Evolutionary conservation across 257 asterid species (phyloP), one percentile per base, ranked within the genome.

Genomic region (Capsicum baccatum): DNA sequence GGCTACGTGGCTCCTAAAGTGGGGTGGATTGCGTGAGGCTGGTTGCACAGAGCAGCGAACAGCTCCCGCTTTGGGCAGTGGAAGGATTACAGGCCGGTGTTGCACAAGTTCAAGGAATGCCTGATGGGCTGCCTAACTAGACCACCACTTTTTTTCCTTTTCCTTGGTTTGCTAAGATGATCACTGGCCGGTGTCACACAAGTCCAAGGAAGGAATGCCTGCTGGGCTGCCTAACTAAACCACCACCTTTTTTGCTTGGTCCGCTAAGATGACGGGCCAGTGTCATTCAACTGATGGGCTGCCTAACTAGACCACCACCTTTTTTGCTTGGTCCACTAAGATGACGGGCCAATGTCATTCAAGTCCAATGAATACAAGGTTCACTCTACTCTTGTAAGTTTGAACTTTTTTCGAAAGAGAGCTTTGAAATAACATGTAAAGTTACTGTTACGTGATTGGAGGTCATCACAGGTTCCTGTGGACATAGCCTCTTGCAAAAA

Each of bases 21-120:
- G 66, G 66, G 11, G 66, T 59, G 66, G 66, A 59, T 33, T 17
- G 66, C 66, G 66, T 59, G 66, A 59, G 66, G 66, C 66, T 59
- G 66, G 66, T 17, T 52, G 6, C 10, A 59, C 66, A 59, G 66
- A 59, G 10, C 66, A 59, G 2, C 66, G 11, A 59, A 17, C 17
- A 59, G 66, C 66, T 17, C 33, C 66, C 66, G 33, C 11, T 59
- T 33, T 59, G 26, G 17, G 66, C 33, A 17, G 66, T 59, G 66
- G 56, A 52, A 52, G 56, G 56, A 59, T 59, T 17, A 59, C 11
- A 1, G 66, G 66, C 11, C 1, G 26, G 66, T 59, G 66, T 59
- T 33, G 3, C 17, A 17, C 4, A 59, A 59, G 66, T 5, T 33
- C 66, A 59, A 59, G 17, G 11, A 59, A 59, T 17, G 26, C 11